phyloP scores from a whole-genome alignment of 1,284 basidiomycete species.

The Stereum hirsutum region DNA sequence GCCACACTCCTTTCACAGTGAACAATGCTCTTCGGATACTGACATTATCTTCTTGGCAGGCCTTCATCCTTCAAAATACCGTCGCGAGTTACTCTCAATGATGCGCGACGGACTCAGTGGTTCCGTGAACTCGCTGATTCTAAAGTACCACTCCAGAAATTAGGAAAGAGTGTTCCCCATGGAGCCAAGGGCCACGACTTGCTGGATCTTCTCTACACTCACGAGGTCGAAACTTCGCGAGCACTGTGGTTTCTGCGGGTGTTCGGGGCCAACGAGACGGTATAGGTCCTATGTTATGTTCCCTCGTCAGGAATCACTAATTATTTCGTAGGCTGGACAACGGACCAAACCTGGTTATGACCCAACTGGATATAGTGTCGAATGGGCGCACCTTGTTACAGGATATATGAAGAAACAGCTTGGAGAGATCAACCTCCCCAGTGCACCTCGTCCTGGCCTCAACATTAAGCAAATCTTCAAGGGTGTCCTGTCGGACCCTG shows the following conservation, averaged over 20 bases:
- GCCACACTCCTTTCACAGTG: too few relatives aligned
- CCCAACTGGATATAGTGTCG: conserved; percentile 78
- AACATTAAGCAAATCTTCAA: conserved; percentile 77
- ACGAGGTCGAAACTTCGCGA: conserved; percentile 76
- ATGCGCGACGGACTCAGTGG: conserved; percentile 83
- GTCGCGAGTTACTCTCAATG: conserved; percentile 84
- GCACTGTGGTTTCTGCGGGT: conserved; percentile 96
- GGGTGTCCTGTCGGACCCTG: conserved; percentile 62
- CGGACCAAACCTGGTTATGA: conserved; percentile 68
- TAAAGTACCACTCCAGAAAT: conserved; percentile 77
- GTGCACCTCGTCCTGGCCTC: conserved; percentile 60
- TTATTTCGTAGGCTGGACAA: conserved; percentile 44
- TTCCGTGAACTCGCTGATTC: conserved; percentile 89
- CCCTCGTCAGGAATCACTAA: neutral
- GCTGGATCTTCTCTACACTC: conserved; percentile 77
- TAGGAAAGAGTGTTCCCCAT: conserved; percentile 89
- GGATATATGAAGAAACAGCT: conserved; percentile 90
- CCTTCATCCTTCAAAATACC: conserved; percentile 77
- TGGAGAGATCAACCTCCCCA: conserved; percentile 75
- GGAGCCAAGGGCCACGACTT: conserved; percentile 89
- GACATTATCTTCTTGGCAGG: conserved; percentile 27
- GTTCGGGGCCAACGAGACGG: conserved; percentile 92
- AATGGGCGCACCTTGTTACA: conserved; percentile 84
- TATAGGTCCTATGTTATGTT: conserved; percentile 23
- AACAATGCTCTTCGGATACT: too few relatives aligned